Evolutionary conservation across 2,329 filamentous ascomycete species (phyloP), one percentile per base, ranked within the genome.

Genomic region (Ophiostoma triangulosporum): DNA sequence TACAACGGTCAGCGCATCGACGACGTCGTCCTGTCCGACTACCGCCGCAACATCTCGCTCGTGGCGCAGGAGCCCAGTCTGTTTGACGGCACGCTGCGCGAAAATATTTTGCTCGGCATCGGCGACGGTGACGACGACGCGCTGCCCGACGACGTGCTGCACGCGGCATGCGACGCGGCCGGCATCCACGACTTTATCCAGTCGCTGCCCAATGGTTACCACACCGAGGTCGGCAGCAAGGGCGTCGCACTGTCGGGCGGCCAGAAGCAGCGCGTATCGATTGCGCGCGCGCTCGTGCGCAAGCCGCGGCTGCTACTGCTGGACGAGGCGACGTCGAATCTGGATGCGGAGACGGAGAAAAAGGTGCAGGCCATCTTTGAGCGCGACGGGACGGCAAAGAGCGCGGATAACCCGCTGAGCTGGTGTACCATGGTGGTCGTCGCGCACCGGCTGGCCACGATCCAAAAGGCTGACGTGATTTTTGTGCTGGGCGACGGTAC

Each of bases 151-250:
- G 66, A 71, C 50, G 65, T 81, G 3, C 70, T 77, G 61, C 67
- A 71, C n/a, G 49, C 52, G 1, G 74, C 69, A 26, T 80, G 76
- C 57, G 71, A 71, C 54, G 75, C 79, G 58, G 84, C 84, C 8
- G 83, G 80, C 32, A 81, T 87, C 54, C 76, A 84, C 63, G 83
- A 86, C 32, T 88, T 88, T 64, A 80, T 88, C 60, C 67, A 73
- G 33, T 81, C 76, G 5, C 70, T 88, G 1, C 81, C 84, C 24
- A 46, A 57, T 12, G 58, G 58, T 22, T 57, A 60, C 51, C 29
- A 48, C 31, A 56, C 58, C n/a, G 43, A 29, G 22, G 55, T 59
- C 15, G 58, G 58, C 33, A 57, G 51, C 43, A 51, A 51, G 27
- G 58, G 58, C 6, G 54, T 58, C 2, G 53, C 57, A 2, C 55